Evolutionary conservation across 2,329 filamentous ascomycete genomes (phyloP).

Genomic region (Neophaeococcomyces aloes): DNA sequence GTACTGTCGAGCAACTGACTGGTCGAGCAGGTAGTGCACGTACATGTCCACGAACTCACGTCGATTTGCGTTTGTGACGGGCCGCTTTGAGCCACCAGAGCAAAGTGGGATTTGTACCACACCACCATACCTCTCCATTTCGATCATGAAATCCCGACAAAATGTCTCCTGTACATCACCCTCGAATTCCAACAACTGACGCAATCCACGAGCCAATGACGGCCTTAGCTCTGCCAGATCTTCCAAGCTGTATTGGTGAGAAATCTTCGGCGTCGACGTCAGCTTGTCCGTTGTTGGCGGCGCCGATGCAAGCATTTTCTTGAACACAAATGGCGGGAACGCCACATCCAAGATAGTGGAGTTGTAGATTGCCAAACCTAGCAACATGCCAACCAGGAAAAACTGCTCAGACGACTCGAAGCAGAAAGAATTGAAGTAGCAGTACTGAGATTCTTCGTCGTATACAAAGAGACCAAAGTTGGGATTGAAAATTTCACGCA

Average conservation of each 20-base stretch:
- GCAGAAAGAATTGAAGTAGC: slow-evolving; percentile 85
- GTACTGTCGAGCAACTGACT: slow-evolving; percentile 67
- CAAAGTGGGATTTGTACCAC: slow-evolving; percentile 59
- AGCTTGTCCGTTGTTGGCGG: slow-evolving; percentile 50
- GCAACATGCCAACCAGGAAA: slow-evolving; percentile 75
- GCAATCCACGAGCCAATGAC: slow-evolving; percentile 61
- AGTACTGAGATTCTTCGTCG: slow-evolving; percentile 79
- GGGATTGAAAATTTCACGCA: slow-evolving; percentile 83
- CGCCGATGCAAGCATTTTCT: slow-evolving; percentile 70
- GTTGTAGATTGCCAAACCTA: slow-evolving; percentile 89
- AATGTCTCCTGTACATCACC: slow-evolving; percentile 74
- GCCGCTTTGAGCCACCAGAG: slow-evolving; percentile 57
- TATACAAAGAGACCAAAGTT: slow-evolving; percentile 87
- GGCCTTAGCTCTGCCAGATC: slow-evolving; percentile 78
- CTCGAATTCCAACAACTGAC: slow-evolving; percentile 67
- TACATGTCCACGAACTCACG: slow-evolving; percentile 81
- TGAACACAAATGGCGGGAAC: slow-evolving; percentile 78
- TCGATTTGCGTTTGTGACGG: slow-evolving; percentile 75
- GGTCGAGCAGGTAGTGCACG: slow-evolving; percentile 68
- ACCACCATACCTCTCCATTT: slow-evolving; percentile 66
- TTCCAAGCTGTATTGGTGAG: slow-evolving; percentile 63
- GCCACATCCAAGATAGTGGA: slow-evolving; percentile 85
- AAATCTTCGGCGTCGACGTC: slow-evolving; percentile 45
- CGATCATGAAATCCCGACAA: slow-evolving; percentile 68
- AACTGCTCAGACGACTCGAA: slow-evolving; percentile 89